Percentiles rank a stretch among this genome's conserved stretches.
These are phyloP conservation scores for Komagataella populi DNA, from an alignment of 805 yeast species.

Conservation along the genomic window DNA sequence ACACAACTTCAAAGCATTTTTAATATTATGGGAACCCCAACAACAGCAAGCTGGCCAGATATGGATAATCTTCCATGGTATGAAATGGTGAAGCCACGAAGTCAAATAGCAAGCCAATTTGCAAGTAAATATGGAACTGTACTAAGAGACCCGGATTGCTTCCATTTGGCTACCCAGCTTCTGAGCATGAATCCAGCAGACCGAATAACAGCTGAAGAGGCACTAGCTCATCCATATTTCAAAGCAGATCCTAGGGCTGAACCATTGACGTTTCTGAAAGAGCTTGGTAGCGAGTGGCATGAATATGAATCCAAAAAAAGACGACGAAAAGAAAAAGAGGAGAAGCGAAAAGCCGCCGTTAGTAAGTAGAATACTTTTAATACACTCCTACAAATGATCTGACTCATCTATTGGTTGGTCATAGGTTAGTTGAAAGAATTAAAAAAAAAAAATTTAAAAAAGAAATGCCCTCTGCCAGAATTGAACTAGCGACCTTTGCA, in stretches of 20 bases:
- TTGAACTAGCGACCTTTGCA: slow-evolving; percentile 95
- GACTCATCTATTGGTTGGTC: background rate
- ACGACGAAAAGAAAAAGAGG: slow-evolving; percentile 25
- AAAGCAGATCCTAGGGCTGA: slow-evolving; percentile 52
- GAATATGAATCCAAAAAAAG: slow-evolving; percentile 88
- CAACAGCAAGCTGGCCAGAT: slow-evolving; percentile 59
- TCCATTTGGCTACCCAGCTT: slow-evolving; percentile 51
- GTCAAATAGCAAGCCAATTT: slow-evolving; percentile 22
- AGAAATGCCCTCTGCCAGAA: slow-evolving; percentile 67
- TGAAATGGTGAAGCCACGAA: slow-evolving; percentile 61
- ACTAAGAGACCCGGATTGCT: slow-evolving; percentile 36
- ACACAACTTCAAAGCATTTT: slow-evolving; percentile 70
- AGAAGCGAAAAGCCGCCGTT: background rate
- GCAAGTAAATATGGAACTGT: slow-evolving; percentile 23
- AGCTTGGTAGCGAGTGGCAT: slow-evolving; percentile 84
- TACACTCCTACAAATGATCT: background rate
- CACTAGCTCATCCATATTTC: slow-evolving; percentile 63
- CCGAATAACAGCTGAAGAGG: slow-evolving; percentile 56
- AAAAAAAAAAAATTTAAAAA: slow-evolving; percentile 7
- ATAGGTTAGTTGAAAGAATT: too few species aligned
- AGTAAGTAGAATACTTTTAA: background rate
- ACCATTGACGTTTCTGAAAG: slow-evolving; percentile 38
- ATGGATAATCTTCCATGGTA: slow-evolving; percentile 84
- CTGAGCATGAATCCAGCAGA: slow-evolving; percentile 55
- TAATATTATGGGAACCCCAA: slow-evolving; percentile 81